These are phyloP conservation scores for Chaetomium tenue DNA, from an alignment of 495 filamentous ascomycete genomes.

Conservation along the genomic window DNA sequence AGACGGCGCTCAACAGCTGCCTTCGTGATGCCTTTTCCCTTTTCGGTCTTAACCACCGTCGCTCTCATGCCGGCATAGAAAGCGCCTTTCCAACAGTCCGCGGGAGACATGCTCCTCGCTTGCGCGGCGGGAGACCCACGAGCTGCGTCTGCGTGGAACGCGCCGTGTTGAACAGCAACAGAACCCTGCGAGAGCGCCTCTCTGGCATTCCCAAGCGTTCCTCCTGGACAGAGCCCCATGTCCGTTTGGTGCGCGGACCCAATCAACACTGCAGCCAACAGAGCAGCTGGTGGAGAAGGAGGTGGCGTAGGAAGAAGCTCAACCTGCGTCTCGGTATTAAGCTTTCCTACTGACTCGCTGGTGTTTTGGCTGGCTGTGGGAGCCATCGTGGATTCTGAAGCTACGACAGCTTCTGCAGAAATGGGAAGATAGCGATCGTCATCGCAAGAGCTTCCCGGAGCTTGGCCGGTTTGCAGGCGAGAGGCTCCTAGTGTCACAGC, in stretches of 20 bases:
- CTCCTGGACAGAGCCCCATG: not conserved
- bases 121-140: not conserved
- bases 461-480: not conserved
- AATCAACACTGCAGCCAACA: slow-evolving; percentile 5
- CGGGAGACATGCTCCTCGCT: not conserved
- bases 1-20: not conserved
- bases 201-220: not conserved
- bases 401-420: not conserved
- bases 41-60: slow-evolving; percentile 3
- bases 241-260: slow-evolving; percentile 1
- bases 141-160: not conserved
- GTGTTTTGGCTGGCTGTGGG: not conserved
- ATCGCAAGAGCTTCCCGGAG: not conserved
- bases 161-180: slow-evolving; percentile 6
- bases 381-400: not conserved
- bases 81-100: slow-evolving; percentile 1
- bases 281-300: slow-evolving; percentile 1
- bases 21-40: not conserved
- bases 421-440: slow-evolving; percentile 1
- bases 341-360: not conserved
- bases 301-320: slow-evolving; percentile 1
- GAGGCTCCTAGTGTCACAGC: not conserved
- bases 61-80: slow-evolving; percentile 2
- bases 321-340: not conserved
- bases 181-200: slow-evolving; percentile 9